phyloP scores from a whole-genome alignment of 2,329 filamentous ascomycete genomes.

The Trichoderma pleuroti region DNA sequence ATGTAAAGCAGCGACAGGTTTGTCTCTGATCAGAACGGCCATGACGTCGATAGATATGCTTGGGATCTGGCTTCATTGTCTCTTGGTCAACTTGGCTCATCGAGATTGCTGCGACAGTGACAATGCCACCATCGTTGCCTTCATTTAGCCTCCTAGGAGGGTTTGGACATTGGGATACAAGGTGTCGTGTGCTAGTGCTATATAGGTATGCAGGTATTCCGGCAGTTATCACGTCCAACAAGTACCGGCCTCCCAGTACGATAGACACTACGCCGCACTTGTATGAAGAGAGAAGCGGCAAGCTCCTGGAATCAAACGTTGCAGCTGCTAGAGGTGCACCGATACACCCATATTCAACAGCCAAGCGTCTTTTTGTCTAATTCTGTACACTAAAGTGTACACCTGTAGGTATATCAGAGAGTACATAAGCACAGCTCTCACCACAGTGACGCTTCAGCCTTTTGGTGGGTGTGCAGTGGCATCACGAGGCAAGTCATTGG shows the following conservation, averaged over 20 bases:
- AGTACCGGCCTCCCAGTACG: not conserved
- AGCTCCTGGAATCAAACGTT: not conserved
- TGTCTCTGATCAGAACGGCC: not conserved
- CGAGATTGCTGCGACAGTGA: not conserved
- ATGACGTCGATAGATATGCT: not conserved
- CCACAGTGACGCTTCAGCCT: no score
- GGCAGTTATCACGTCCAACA: not conserved
- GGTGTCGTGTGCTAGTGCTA: not conserved
- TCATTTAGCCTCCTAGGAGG: not conserved
- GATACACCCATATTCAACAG: not conserved
- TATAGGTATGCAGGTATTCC: not conserved
- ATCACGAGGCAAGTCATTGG: not conserved
- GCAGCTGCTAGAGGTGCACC: not conserved
- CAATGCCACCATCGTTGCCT: not conserved
- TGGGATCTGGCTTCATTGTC: not conserved
- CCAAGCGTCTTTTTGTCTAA: accelerated
- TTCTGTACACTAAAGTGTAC: no score
- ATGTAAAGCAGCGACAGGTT: not conserved
- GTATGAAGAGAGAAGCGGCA: not conserved
- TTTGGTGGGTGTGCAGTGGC: no score
- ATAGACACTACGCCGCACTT: not conserved
- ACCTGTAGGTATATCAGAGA: no score
- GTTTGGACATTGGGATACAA: not conserved
- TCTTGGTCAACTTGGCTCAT: not conserved
- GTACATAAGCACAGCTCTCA: no score